Evolutionary conservation across 208 protist species (phyloP), one percentile per base, ranked within the genome.

Genomic region (Leishmania mexicana): DNA sequence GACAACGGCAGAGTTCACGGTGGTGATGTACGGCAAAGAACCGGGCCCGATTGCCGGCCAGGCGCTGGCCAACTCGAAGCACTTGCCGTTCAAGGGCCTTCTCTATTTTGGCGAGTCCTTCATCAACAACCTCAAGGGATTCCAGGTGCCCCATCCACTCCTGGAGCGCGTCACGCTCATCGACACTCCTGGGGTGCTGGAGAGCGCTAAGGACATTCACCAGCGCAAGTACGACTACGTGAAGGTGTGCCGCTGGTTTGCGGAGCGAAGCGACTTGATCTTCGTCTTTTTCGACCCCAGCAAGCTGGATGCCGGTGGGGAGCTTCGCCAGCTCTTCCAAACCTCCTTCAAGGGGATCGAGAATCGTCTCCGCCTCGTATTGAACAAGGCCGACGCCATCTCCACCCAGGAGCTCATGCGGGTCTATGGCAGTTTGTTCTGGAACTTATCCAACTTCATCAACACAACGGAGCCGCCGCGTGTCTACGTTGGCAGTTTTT

Each of bases 401-500:
- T 88, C 84, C 53, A 88, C 89, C 28, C 97, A 99, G 90, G 95
- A 99, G 88, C 90, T 99, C 17, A 98, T 99, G 94, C 80, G 97
- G 21, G 97, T 99, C 4, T 98, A 98, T 80, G 98, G 98, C 62
- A 96, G 96, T 28, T 85, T 99, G 24, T 98, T 99, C 86, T 99
- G 98, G 98, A 97, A 94, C 73, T 85, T 99, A 5, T 97, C 96
- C 28, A 98, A 96, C 81, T 92, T 99, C 17, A 89, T 99, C 76
- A 88, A 83, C 73, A 97, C 93, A 57, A 98, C 98, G 28, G 98
- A 99, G 89, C 97, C 98, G 15, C 93, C 97, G 68, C 96, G 98
- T 38, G 98, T 99, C 35, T 99, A 99, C 82, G 92, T 99, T 58
- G 96, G 96, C 7, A 99, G 96, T 57, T 99, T 99, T 89, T 99